phyloP scores from a whole-genome alignment of 202 grass and related monocot genomes.

The Zizania palustris region DNA sequence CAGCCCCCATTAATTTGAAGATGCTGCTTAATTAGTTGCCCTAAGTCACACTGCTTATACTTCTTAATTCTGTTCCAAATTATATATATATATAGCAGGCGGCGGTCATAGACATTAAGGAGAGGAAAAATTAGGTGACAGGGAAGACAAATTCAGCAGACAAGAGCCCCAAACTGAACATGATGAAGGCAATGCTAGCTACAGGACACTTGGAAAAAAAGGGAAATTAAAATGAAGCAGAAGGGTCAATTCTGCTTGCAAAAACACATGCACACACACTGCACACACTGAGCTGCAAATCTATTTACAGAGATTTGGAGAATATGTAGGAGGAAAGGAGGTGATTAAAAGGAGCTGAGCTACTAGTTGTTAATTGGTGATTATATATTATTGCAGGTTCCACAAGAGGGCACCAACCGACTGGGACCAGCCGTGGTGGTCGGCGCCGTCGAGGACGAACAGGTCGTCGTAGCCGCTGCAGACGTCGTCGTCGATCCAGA shows the following conservation, averaged over 20 bases:
- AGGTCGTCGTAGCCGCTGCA: slow-evolving; percentile 23
- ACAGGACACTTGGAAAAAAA: not conserved
- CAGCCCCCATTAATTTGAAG: not conserved
- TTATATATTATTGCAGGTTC: slow-evolving; percentile 51
- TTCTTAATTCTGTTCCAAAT: not conserved
- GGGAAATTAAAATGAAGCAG: not conserved
- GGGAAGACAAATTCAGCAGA: slow-evolving; percentile 34
- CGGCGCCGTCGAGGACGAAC: slow-evolving; percentile 41
- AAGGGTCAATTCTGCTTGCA: not conserved
- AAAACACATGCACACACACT: not conserved
- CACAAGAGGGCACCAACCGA: slow-evolving; percentile 48
- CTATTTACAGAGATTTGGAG: slow-evolving; percentile 36
- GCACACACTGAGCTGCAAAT: slow-evolving; percentile 23
- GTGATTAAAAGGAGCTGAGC: slow-evolving; percentile 1
- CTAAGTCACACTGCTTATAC: not conserved
- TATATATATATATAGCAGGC: not conserved
- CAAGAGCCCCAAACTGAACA: slow-evolving; percentile 16
- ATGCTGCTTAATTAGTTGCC: not conserved
- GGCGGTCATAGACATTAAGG: not conserved
- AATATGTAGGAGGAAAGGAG: not conserved
- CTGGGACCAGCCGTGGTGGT: slow-evolving; percentile 42
- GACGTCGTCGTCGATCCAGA: slow-evolving; percentile 18
- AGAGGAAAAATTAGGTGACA: not conserved
- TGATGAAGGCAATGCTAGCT: not conserved
- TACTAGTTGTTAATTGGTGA: slow-evolving; percentile 29